Evolutionary conservation across 2,329 filamentous ascomycete genomes (phyloP), one percentile per base, ranked within the genome.

Genomic region (Cucurbitaria berberidis): DNA sequence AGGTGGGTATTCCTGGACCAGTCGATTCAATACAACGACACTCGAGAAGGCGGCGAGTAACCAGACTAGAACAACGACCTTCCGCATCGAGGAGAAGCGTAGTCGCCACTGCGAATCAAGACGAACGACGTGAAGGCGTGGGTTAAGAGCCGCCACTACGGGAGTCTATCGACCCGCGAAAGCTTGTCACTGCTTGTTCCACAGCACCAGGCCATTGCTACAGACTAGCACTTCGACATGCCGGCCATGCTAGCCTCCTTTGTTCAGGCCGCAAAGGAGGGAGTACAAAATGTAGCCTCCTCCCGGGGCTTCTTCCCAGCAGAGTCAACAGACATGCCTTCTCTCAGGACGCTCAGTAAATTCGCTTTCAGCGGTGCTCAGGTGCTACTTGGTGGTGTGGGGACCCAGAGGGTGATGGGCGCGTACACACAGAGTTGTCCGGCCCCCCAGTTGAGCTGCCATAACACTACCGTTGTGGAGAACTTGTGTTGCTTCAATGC

Each of bases 401-500:
- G 43, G 15, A 46, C 47, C 18, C 62, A 66, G 44, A 49, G 32
- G 3, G 72, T 72, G 10, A 59, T 68, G 63, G 71, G 38, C 55
- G 63, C 16, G 47, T 69, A 36, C 40, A 58, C 53, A 54, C 67
- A 34, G 32, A 55, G 32, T 6, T 76, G 74, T 51, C 59, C 72
- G 10, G 74, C 76, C 55, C 73, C 74, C 7, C 78, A 80, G 55
- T 68, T 88, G 46, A 88, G 85, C 63, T 91, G 88, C 67, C 83
- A 86, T 51, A 87, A 87, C 66, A 83, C 81, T 5, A 85, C 85
- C 3, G 74, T 76, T 7, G 81, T 84, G n/a, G 71, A 80, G 45
- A 80, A 91, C 66, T 82, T 86, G 6, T 92, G 89, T 77, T 92
- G 89, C 75, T 89, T 91, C 77, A 89, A 89, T 66, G 80, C 84